Evolutionary conservation across 495 filamentous ascomycete species (phyloP).

Genomic region (Trichodelitschia bisporula): DNA sequence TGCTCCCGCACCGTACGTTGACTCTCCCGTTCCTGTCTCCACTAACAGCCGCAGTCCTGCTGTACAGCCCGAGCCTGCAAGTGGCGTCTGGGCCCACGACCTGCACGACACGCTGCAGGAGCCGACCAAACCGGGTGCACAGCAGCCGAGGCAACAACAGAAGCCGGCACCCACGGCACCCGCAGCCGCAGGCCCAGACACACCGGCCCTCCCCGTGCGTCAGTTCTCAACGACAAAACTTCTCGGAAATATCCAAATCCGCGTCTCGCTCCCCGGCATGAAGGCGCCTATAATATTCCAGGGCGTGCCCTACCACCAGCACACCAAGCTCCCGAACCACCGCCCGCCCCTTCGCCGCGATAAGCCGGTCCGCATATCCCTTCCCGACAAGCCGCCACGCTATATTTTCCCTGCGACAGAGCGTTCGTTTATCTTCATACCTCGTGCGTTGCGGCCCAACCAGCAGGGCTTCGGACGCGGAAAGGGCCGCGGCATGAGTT

Average conservation of each 20-base stretch:
- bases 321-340: slow-evolving; percentile 86
- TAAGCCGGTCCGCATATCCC: slow-evolving; percentile 84
- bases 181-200: neutral
- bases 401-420: slow-evolving; percentile 82
- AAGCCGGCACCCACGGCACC: neutral
- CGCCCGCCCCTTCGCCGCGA: slow-evolving; percentile 84
- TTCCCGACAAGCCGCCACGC: slow-evolving; percentile 49
- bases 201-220: slow-evolving; percentile 21
- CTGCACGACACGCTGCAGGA: slow-evolving; percentile 54
- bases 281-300: slow-evolving; percentile 41
- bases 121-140: slow-evolving; percentile 9
- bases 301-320: slow-evolving; percentile 51
- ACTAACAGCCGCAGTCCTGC: slow-evolving; percentile 15
- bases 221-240: slow-evolving; percentile 38
- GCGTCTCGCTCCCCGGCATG: slow-evolving; percentile 57
- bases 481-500: slow-evolving; percentile 36
- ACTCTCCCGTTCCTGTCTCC: slow-evolving; percentile 1
- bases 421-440: slow-evolving; percentile 95
- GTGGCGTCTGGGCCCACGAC: slow-evolving; percentile 76
- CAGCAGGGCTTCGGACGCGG: slow-evolving; percentile 55
- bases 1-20: slow-evolving; percentile 28
- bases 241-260: slow-evolving; percentile 60
- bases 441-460: slow-evolving; percentile 75
- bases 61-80: slow-evolving; percentile 29
- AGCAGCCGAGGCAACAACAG: slow-evolving; percentile 5